Evolutionary conservation across 208 protist species (phyloP), one percentile per base, ranked within the genome.

Genomic region (Wallacemonas sp.): DNA sequence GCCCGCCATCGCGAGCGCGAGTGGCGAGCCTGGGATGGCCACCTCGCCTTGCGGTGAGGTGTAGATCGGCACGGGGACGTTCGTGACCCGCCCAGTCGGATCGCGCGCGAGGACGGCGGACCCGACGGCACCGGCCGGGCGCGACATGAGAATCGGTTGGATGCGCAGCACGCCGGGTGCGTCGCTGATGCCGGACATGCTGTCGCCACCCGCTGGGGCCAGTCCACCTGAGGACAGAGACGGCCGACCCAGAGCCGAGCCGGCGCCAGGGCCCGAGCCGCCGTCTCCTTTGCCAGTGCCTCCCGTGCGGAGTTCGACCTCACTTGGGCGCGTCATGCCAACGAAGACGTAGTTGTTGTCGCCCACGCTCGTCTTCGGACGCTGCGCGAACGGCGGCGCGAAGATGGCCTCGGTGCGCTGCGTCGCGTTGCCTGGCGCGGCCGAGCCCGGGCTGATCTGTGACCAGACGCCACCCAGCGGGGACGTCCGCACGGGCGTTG

Each of bases 391-490:
- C 3, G 52, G 29, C 11, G 52, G 52, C 8, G 52, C 52, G 30
- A 58, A 58, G 52, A 58, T 24, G 29, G 52, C 9, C 52, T 58
- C 52, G 16, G 52, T 58, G 21, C 47, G 47, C 47, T 32, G 47
- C 47, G n/a, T 14, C 24, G 47, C 47, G 21, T 32, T 55, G 47
- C 24, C 47, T 3, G 26, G 6, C 8, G 44, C 19, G 17, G 17
- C 44, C 12, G 36, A 17, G 36, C 36, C 16, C 36, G 36, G 36
- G 36, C 36, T 41, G 12, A 41, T 41, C 36, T n/a, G n/a, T n/a
- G 36, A 41, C 36, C 36, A 14, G 36, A 41, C 36, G 36, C 36
- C 9, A 14, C 9, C 9, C 36, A 14, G 36, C 6, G 36, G 14
- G 14, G 9, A 14, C 9, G 36, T 6, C 19, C 43, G 11, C 43